A percentile compares a stretch with the other conserved stretches of the same genome.
Evolutionary conservation across 345 rosid species (phyloP).

Genomic region (Eucalyptus sp.): DNA sequence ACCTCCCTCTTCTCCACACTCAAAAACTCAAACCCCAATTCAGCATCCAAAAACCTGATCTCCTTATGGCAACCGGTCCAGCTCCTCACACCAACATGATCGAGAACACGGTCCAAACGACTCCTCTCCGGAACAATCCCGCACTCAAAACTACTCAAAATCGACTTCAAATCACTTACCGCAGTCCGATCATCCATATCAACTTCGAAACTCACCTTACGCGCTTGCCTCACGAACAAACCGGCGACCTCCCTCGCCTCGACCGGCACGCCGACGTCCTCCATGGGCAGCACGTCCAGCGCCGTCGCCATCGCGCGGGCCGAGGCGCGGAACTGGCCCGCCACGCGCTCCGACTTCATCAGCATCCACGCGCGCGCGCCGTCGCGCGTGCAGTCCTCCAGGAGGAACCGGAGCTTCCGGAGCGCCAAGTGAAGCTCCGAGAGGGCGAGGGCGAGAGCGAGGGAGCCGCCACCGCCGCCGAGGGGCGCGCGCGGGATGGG

Average conservation of each 20-base stretch:
- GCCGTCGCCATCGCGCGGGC: constrained; percentile 35
- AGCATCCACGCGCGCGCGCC: constrained; percentile 54
- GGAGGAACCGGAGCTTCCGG: constrained; percentile 43
- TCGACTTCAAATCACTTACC: constrained; percentile 13
- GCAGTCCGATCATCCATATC: constrained; percentile 28
- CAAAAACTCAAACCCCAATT: constrained; percentile 19
- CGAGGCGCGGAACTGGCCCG: constrained; percentile 32
- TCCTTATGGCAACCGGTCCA: constrained; percentile 63
- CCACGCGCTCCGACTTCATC: constrained; percentile 41
- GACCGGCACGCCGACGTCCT: constrained; percentile 16
- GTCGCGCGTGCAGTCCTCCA: constrained; percentile 53
- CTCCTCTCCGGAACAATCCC: constrained; percentile 25
- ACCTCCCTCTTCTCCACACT: constrained; percentile 14
- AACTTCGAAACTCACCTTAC: constrained; percentile 29
- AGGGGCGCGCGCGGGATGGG: constrained; percentile 4
- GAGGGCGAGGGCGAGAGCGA: constrained; percentile 14
- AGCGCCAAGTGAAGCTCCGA: constrained; percentile 63
- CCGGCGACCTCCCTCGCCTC: constrained; percentile 46
- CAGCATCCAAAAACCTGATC: constrained; percentile 37
- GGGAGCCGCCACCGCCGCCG: constrained; percentile 2
- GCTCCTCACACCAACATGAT: constrained; percentile 30
- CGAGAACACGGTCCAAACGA: constrained; percentile 23
- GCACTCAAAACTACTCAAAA: constrained; percentile 34
- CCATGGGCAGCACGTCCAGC: constrained; percentile 50
- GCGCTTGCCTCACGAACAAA: constrained; percentile 35